phyloP scores from a whole-genome alignment of 495 filamentous ascomycete species.

The Viridothelium virens region DNA sequence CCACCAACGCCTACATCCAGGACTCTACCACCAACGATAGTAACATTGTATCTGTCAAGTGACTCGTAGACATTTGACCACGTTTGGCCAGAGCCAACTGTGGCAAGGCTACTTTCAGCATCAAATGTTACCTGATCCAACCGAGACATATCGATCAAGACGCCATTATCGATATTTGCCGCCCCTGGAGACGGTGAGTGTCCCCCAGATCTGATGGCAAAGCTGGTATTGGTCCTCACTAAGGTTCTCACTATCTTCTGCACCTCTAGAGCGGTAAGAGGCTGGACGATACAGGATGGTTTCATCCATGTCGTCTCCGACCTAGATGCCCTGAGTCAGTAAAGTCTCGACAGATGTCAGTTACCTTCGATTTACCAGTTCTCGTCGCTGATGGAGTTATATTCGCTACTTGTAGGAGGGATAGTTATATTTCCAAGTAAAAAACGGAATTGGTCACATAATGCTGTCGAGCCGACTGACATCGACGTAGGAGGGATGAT shows the following conservation, averaged over 20 bases:
- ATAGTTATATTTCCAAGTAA: background rate
- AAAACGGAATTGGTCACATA: background rate
- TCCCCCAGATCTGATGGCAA: background rate
- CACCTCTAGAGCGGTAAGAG: background rate
- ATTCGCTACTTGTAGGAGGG: background rate
- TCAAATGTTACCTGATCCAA: conserved; percentile 43
- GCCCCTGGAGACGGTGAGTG: background rate
- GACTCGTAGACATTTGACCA: conserved; percentile 27
- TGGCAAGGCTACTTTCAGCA: conserved; percentile 29
- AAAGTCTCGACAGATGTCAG: background rate
- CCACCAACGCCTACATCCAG: conserved; percentile 29
- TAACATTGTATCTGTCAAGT: conserved; percentile 17
- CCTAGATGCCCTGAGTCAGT: background rate
- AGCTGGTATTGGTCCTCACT: background rate
- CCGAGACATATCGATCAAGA: conserved; percentile 40
- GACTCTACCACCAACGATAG: conserved; percentile 25
- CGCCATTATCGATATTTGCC: background rate
- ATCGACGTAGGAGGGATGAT: background rate
- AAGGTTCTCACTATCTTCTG: background rate
- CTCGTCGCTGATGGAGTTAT: background rate
- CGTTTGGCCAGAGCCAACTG: conserved; percentile 25
- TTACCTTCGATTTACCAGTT: background rate
- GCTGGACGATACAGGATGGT: background rate
- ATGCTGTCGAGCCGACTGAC: background rate
- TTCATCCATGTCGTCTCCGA: background rate